A percentile compares a stretch with the other conserved stretches of the same genome.
phyloP scores from a whole-genome alignment of 176 grass and related monocot genomes.

The Bromus sterilis region DNA sequence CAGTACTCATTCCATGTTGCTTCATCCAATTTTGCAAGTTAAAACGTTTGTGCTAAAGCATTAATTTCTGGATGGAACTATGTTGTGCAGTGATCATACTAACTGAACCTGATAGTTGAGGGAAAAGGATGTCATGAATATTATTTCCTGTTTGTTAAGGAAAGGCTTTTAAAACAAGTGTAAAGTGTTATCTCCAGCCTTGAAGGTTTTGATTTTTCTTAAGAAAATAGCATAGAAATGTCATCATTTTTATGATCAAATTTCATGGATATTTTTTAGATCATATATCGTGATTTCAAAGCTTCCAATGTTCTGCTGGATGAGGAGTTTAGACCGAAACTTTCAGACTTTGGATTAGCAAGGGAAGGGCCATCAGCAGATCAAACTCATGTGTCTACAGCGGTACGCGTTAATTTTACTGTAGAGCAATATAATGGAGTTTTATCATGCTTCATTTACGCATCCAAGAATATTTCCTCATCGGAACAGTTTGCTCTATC shows the following conservation, averaged over 20 bases:
- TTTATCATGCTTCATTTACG: background rate
- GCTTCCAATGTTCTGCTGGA: conserved; percentile 71
- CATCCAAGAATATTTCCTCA: background rate
- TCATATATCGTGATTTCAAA: conserved; percentile 86
- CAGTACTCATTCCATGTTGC: background rate
- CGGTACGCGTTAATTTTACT: conserved; percentile 28
- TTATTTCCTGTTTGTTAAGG: background rate
- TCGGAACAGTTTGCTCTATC: background rate
- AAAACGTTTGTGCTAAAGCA: background rate
- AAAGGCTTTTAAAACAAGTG: background rate
- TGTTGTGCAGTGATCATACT: background rate
- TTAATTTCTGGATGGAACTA: background rate
- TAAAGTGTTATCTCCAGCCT: background rate
- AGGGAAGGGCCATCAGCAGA: conserved; percentile 57
- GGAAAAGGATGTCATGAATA: background rate
- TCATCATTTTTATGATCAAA: background rate
- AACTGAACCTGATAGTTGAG: background rate
- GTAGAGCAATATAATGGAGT: background rate
- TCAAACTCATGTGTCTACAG: conserved; percentile 63
- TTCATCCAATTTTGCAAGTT: background rate
- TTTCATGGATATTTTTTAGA: background rate
- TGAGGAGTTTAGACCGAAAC: conserved; percentile 66
- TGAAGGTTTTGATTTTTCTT: background rate
- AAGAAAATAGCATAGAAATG: background rate
- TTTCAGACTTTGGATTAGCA: conserved; percentile 75